Conservation (phyloP, 768 basidiomycete genomes). For the Phaeolepiota aurea region DNA sequence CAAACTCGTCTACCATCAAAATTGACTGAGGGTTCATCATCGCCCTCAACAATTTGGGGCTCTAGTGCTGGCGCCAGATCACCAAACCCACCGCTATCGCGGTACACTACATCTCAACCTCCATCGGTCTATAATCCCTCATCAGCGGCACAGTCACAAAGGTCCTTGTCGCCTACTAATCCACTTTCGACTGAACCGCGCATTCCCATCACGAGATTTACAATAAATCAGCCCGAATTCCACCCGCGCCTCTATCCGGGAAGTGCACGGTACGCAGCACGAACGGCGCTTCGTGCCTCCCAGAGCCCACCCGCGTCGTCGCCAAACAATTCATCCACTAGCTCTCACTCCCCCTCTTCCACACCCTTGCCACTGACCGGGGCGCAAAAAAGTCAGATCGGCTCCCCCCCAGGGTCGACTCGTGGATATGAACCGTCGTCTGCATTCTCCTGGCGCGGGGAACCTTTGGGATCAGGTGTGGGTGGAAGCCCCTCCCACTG, state of each 20-base stretch:
- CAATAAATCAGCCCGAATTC: constrained; percentile 8
- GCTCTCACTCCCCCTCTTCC: background rate
- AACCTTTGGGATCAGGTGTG: too few relatives aligned
- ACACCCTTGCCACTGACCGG: too few relatives aligned
- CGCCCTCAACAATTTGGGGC: background rate
- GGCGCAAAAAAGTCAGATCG: too few relatives aligned
- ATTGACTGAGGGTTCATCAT: background rate
- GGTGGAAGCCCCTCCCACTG: too few relatives aligned
- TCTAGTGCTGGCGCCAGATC: background rate
- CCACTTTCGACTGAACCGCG: background rate
- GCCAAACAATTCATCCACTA: too few relatives aligned
- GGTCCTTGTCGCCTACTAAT: background rate
- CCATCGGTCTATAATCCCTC: background rate
- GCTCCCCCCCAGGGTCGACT: too few relatives aligned
- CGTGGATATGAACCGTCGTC: too few relatives aligned
- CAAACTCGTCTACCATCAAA: background rate
- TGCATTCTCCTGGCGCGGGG: too few relatives aligned
- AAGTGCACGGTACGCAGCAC: constrained; percentile 13
- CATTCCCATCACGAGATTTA: background rate
- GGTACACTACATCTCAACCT: too few relatives aligned
- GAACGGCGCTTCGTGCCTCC: constrained; percentile 3
- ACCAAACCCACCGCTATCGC: background rate
- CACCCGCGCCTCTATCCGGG: constrained; percentile 18
- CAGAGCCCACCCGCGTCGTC: background rate
- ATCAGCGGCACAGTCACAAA: background rate